Evolutionary conservation across 768 basidiomycete genomes (phyloP), one percentile per base, ranked within the genome.

Genomic region (Auricularia heimuer): DNA sequence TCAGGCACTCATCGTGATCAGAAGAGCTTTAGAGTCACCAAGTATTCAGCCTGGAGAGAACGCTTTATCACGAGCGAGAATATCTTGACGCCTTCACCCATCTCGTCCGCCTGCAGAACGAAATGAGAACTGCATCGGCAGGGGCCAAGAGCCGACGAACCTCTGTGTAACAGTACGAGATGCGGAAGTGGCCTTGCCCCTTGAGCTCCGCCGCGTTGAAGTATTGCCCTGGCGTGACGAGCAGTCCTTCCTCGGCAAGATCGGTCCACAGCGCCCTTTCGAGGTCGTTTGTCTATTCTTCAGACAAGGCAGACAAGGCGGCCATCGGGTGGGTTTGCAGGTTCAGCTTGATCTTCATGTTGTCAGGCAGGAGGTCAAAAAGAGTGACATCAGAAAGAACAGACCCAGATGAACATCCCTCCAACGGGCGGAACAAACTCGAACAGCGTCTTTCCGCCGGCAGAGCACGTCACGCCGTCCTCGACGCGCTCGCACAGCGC

Each of bases 401-500:
- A 16, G 10, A 51, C 47, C 86, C 86, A 89, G 44, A 87, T 67
- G 74, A 91, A 93, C 92, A 93, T 94, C 7, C 92, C 92, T 18
- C 88, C 81, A 1, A 82, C 81, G 0, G 91, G 90, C 11, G 89
- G 88, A 1, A 90, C 82, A 71, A 92, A 87, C 58, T 83, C 85
- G 68, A 92, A 82, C 66, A 87, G 70, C 33, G 79, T 71, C 16
- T 70, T 73, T 4, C 65, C 65, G 24, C 29, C 29, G 4, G 56
- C n/a, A 33, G 12, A 29, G 63, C 73, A 69, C 70, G 47, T 11
- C 47, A 21, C 47, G 72, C 73, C 58, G 62, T 63, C 10, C 56
- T 66, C 61, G 64, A n/a, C 36, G 58, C 64, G 65, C 33, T 45
- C 42, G 18, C 1, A 16, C 60, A 65, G 54, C 61, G 88, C 78